Conservation (phyloP, 345 rosid species). For the Sonneratia alba region DNA sequence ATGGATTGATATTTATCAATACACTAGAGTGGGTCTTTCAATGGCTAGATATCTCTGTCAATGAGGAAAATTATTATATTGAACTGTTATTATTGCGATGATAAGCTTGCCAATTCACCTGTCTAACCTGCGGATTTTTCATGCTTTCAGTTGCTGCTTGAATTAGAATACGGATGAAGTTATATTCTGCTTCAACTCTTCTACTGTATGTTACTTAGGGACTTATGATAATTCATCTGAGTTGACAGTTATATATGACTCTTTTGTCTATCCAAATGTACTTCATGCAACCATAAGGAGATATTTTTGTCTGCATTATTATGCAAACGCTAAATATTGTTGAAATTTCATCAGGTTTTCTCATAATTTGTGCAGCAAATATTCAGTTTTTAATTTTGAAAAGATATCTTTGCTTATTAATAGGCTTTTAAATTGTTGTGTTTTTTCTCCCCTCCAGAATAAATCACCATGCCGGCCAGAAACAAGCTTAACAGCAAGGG, state of each 20-base stretch:
- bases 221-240: background rate
- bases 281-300: background rate
- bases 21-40: background rate
- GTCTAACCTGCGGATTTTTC: background rate
- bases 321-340: background rate
- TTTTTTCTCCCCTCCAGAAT: slow-evolving; percentile 11
- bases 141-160: background rate
- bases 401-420: background rate
- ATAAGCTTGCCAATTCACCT: background rate
- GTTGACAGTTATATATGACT: background rate
- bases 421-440: slow-evolving; percentile 2
- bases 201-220: background rate
- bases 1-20: background rate
- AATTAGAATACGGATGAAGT: background rate
- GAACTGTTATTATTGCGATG: background rate
- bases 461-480: slow-evolving; percentile 30
- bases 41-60: background rate
- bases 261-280: background rate
- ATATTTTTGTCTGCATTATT: background rate
- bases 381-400: background rate
- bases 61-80: background rate
- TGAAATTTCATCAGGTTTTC: background rate
- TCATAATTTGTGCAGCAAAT: background rate
- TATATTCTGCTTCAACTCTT: background rate
- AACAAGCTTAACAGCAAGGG: slow-evolving; percentile 19